Conservation (phyloP, 108 stramenopile genomes). For the Pseudonitzschia delicatissima region DNA sequence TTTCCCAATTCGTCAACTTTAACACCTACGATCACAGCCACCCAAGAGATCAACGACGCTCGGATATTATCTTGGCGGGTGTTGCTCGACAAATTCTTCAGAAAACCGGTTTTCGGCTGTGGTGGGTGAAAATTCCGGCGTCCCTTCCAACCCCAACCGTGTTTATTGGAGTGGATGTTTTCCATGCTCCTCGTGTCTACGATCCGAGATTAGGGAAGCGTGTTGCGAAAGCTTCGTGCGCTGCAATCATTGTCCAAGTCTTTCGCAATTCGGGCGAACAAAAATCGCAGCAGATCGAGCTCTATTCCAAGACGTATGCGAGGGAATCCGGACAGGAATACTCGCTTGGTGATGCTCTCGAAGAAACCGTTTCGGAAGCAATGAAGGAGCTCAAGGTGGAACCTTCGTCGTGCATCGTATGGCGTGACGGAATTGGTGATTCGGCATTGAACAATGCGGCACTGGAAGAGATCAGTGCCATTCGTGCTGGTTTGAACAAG, state of each 20-base stretch:
- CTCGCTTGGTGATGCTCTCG: constrained; percentile 42
- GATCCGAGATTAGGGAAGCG: constrained; percentile 40
- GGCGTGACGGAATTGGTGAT: constrained; percentile 71
- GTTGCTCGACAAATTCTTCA: constrained; percentile 60
- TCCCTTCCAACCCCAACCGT: constrained; percentile 52
- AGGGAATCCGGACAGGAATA: constrained; percentile 56
- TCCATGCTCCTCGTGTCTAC: constrained; percentile 56
- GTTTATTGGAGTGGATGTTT: constrained; percentile 67
- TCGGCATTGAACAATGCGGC: constrained; percentile 44
- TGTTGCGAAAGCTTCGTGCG: constrained; percentile 55
- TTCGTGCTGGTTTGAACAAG: constrained; percentile 39
- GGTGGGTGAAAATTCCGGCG: constrained; percentile 55
- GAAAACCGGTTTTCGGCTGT: constrained; percentile 51
- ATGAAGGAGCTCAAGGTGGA: constrained; percentile 41
- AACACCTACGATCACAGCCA: constrained; percentile 51
- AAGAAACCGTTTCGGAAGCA: constrained; percentile 44
- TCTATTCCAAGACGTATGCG: constrained; percentile 49
- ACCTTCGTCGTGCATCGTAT: constrained; percentile 56
- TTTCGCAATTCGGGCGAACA: constrained; percentile 21
- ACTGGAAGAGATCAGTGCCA: constrained; percentile 49
- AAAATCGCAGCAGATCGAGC: constrained; percentile 22
- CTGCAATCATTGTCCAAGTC: constrained; percentile 67
- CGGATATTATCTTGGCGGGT: constrained; percentile 46
- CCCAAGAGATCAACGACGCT: constrained; percentile 36
- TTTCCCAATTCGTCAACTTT: constrained; percentile 66